Base-by-base conservation (phyloP, 352 stramenopile genomes). In the Thalassiosira livingstoniorum region DNA sequence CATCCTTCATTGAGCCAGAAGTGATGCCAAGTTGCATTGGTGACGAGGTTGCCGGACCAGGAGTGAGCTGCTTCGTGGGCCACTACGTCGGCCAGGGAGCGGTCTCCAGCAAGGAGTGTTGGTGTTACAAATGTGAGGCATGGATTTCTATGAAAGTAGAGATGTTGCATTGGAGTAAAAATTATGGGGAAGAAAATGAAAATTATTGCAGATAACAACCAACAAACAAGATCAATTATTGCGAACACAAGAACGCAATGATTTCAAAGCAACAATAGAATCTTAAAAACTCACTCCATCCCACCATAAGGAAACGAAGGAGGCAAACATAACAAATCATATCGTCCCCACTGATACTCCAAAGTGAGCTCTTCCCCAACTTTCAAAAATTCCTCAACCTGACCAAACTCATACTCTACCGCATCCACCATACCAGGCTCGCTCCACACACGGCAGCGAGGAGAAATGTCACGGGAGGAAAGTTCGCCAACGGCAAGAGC, bases 1-100 rank as follows among this genome's bases (percentile, higher is more conserved):
- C 96, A 99, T 13, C 97, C 97, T 77, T 99, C 98, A 82, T 99
- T 99, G n/a, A 99, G 88, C 97, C 97, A 99, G 85, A 99, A 99
- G 84, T 99, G 77, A 23, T 94, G 94, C 88, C 92, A 99, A 62
- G 95, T 98, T 67, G 90, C 89, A 92, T 99, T 99, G 7, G 97
- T 99, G 15, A 99, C 95, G 4, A 99, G 79, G 87, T 99, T 99
- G 3, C 97, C 97, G 0, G 96, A 98, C 97, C 97, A 99, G 57
- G 85, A 96, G 85, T 98, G 97, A 21, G 95, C 61, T 58, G 78
- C 78, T 83, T 99, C 98, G 88, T 99, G 98, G 1, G 97, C 97
- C 4, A 99, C 96, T 0, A 99, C 97, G 77, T 98, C 96, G 0
- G 96, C 97, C 0, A 99, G 90, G 39, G 95, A 98, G 7, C 93